Percentiles rank a stretch among this genome's conserved stretches.
Conservation (phyloP, 108 stramenopile genomes). For the Aurantiochytrium sp. region DNA sequence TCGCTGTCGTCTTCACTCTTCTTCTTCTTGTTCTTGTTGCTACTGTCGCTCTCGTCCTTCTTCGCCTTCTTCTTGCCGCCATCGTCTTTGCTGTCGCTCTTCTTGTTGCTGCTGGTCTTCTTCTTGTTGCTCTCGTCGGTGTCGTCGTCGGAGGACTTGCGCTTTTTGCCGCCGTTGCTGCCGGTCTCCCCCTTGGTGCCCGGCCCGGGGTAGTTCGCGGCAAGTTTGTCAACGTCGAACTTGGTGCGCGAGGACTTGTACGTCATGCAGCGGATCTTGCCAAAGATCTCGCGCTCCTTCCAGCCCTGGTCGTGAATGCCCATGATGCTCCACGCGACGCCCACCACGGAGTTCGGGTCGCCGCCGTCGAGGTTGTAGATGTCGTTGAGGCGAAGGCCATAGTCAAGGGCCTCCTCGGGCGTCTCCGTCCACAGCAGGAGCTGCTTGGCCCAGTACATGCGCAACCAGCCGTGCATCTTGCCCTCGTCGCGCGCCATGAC, state of each 20-base stretch:
- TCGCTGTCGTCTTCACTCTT: too few relatives aligned
- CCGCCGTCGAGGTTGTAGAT: slow-evolving; percentile 90
- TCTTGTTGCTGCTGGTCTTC: neutral
- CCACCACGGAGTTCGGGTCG: slow-evolving; percentile 95
- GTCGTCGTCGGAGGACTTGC: neutral
- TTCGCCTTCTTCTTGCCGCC: neutral
- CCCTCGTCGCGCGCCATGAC: slow-evolving; percentile 80
- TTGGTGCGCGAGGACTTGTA: slow-evolving; percentile 90
- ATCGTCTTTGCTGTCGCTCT: neutral
- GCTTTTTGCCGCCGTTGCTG: too few relatives aligned
- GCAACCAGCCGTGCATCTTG: slow-evolving; percentile 93
- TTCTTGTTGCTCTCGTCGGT: neutral
- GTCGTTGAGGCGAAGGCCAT: slow-evolving; percentile 90
- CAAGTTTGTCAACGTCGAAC: slow-evolving; percentile 81
- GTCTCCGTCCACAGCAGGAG: slow-evolving; percentile 88
- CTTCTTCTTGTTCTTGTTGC: neutral
- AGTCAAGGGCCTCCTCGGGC: slow-evolving; percentile 74
- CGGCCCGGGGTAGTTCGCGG: slow-evolving; percentile 52
- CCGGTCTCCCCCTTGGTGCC: too few relatives aligned
- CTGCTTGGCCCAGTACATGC: slow-evolving; percentile 99
- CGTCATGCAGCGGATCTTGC: slow-evolving; percentile 97
- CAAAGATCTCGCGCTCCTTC: slow-evolving; percentile 84
- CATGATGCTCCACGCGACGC: slow-evolving; percentile 92
- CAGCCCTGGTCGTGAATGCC: slow-evolving; percentile 94
- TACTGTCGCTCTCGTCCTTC: neutral